phyloP scores from a whole-genome alignment of 129 eudicot genomes.

The Escallonia rubra region DNA sequence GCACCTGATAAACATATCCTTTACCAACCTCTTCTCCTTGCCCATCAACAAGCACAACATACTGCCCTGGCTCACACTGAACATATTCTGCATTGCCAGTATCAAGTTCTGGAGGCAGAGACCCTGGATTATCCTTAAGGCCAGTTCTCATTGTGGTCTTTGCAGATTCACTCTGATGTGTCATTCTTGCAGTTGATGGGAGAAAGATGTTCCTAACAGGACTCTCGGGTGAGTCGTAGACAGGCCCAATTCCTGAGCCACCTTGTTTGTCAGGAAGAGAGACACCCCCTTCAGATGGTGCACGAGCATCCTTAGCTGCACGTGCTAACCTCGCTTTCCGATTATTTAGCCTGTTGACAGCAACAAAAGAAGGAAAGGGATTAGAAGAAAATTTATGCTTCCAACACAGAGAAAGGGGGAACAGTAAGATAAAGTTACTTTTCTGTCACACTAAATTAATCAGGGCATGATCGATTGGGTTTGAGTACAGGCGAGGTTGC shows the following conservation, averaged over 20 bases:
- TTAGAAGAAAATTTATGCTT: background rate
- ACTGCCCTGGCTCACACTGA: slow-evolving; percentile 48
- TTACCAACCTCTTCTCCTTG: slow-evolving; percentile 69
- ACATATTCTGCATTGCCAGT: slow-evolving; percentile 4
- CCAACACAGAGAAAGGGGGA: no score
- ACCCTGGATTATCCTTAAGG: slow-evolving; percentile 14
- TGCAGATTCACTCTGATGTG: slow-evolving; percentile 6
- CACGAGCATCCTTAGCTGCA: slow-evolving; percentile 70
- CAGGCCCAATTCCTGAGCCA: slow-evolving; percentile 30
- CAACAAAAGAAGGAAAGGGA: background rate
- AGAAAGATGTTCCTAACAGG: slow-evolving; percentile 33
- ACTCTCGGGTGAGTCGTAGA: slow-evolving; percentile 37
- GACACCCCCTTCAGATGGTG: slow-evolving; percentile 39
- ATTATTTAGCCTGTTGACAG: slow-evolving; percentile 70
- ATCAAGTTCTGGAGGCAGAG: background rate
- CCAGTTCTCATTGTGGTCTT: slow-evolving; percentile 11
- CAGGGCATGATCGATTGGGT: no score
- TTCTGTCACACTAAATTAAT: no score
- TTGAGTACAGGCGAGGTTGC: no score
- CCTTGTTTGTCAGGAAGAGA: slow-evolving; percentile 53
- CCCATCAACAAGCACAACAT: slow-evolving; percentile 47
- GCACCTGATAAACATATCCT: slow-evolving; percentile 62
- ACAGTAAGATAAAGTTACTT: no score
- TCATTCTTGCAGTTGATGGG: slow-evolving; percentile 31
- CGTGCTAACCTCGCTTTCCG: slow-evolving; percentile 94